Conservation (phyloP, 2,329 filamentous ascomycete genomes). For the Colletotrichum sp. region DNA sequence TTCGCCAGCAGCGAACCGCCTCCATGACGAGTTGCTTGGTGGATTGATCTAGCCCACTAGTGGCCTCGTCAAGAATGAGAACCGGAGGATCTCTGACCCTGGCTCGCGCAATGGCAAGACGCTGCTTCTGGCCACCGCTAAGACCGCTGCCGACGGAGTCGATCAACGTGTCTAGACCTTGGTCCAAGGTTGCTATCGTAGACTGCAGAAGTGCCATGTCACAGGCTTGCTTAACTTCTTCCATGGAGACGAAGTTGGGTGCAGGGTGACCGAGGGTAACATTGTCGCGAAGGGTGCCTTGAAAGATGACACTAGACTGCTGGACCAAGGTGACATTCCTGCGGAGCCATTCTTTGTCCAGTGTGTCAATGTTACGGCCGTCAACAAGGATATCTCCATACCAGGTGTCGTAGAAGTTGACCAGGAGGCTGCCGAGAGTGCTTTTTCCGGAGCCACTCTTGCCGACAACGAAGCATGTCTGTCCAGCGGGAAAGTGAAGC, state of each 20-base stretch:
- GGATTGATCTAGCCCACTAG: slow-evolving; percentile 81
- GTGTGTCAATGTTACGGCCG: slow-evolving; percentile 59
- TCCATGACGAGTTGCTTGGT: slow-evolving; percentile 74
- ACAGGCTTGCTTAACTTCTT: slow-evolving; percentile 66
- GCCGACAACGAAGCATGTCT: slow-evolving; percentile 83
- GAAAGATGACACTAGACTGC: slow-evolving; percentile 81
- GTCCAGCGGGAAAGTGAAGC: slow-evolving; percentile 73
- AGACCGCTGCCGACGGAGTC: slow-evolving; percentile 73
- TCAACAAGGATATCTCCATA: slow-evolving; percentile 74
- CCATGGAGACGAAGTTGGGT: slow-evolving; percentile 42
- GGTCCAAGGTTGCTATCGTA: slow-evolving; percentile 69
- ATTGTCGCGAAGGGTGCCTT: slow-evolving; percentile 79
- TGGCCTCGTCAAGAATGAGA: slow-evolving; percentile 87
- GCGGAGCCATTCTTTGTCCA: slow-evolving; percentile 76
- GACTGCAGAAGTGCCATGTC: slow-evolving; percentile 72
- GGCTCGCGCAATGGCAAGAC: slow-evolving; percentile 81
- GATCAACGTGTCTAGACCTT: slow-evolving; percentile 74
- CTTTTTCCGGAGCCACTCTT: slow-evolving; percentile 92
- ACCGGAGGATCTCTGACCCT: slow-evolving; percentile 78
- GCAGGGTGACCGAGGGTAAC: slow-evolving; percentile 70
- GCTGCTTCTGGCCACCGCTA: slow-evolving; percentile 86
- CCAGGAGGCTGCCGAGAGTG: slow-evolving; percentile 80
- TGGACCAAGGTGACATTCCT: slow-evolving; percentile 82
- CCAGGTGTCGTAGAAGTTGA: slow-evolving; percentile 75
- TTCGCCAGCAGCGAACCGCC: slow-evolving; percentile 77